Base-by-base conservation (phyloP, 495 filamentous ascomycete genomes). In the Podospora conica region DNA sequence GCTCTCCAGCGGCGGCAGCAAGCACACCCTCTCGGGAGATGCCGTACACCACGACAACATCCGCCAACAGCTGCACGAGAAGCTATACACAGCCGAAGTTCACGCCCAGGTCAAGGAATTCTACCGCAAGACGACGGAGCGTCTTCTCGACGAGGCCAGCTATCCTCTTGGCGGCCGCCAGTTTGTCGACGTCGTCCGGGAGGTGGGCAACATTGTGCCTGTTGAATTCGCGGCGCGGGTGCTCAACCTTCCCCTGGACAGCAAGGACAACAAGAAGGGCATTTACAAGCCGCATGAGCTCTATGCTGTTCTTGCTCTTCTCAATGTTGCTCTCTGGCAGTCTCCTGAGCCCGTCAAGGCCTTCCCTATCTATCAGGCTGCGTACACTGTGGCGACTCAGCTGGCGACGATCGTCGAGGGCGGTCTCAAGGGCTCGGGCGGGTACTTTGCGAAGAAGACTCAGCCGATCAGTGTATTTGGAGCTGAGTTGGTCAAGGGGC, bases 261-360 rank as follows among this genome's bases (percentile, higher is more conserved):
- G 85, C 40, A 83, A 86, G 66, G 83, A 87, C 27, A 86, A 88
- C 70, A 81, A 86, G 11, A 84, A 83, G 65, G 90, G 89, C 6
- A 77, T 91, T 33, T 93, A 92, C 78, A 90, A 86, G 9, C 89
- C 91, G 69, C 85, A 93, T 48, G 90, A 95, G 76, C 77, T 95
- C 65, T 93, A 92, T 76, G 86, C 85, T 75, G 85, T 88, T n/a
- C 78, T 96, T 8, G 82, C 89, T 0, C 80, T 87, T 27, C 82
- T 93, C 63, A 92, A 86, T 71, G 77, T 74, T 18, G 73, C 71
- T 27, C 76, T 86, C 56, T 87, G 83, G 71, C 77, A 73, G 40
- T 77, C 82, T 22, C 63, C 76, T 0, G 85, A 87, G 55, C 76
- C 83, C 0, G 77, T 76, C 57, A 83, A 82, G 66, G 78, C 79